Conservation (phyloP, 768 basidiomycete genomes). For the Lanmaoa rubissima region DNA sequence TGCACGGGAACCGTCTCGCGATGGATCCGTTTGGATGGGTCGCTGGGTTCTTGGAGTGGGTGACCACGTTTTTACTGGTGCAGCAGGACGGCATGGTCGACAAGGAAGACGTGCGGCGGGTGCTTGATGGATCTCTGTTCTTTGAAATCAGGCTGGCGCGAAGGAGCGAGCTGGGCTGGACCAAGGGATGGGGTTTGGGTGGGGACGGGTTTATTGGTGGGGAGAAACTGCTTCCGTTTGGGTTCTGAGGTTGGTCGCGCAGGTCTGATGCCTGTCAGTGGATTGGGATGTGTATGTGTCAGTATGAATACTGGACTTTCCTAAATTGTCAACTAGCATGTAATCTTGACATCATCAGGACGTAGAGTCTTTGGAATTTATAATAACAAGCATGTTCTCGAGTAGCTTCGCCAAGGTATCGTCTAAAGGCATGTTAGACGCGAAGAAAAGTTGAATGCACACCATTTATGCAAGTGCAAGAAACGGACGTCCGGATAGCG, state of each 20-base stretch:
- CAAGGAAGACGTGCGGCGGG: slow-evolving; percentile 41
- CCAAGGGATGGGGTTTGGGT: slow-evolving; percentile 31
- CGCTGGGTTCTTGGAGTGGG: slow-evolving; percentile 39
- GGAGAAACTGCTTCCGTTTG: slow-evolving; percentile 29
- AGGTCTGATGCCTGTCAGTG: neutral
- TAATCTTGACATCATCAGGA: neutral
- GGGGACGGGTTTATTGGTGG: slow-evolving; percentile 34
- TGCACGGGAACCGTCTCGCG: slow-evolving; percentile 31
- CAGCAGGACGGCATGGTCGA: slow-evolving; percentile 39
- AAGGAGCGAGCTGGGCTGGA: slow-evolving; percentile 21
- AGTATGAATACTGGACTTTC: neutral
- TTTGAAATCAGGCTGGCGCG: slow-evolving; percentile 32
- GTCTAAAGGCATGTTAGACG: too few relatives aligned
- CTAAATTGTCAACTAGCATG: neutral
- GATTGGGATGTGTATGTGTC: neutral
- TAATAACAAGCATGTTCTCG: too few relatives aligned
- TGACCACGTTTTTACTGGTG: slow-evolving; percentile 38
- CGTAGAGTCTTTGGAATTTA: neutral
- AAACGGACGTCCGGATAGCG: too few relatives aligned
- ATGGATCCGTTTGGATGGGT: slow-evolving; percentile 38
- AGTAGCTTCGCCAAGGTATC: too few relatives aligned
- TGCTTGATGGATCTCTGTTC: slow-evolving; percentile 42
- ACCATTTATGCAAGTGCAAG: too few relatives aligned
- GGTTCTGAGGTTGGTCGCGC: slow-evolving; percentile 12
- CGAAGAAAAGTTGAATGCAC: too few relatives aligned